Conservation (phyloP, 2,329 filamentous ascomycete genomes). For the Cercospora sp. region DNA sequence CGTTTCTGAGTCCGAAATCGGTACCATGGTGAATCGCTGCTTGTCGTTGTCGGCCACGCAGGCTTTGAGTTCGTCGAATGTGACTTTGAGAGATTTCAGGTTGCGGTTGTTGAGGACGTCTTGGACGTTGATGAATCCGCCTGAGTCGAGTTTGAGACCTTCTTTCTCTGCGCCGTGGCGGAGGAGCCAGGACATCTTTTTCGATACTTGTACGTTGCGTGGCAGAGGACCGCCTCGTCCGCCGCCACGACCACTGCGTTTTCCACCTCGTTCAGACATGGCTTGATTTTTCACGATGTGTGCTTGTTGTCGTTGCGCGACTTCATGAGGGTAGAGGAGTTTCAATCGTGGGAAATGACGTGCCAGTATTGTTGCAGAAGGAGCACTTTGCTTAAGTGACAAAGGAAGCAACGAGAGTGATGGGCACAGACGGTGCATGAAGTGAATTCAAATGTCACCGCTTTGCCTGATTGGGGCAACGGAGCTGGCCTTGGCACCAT, state of each 20-base stretch:
- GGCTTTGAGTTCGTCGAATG: constrained; percentile 68
- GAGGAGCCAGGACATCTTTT: constrained; percentile 51
- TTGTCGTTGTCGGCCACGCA: constrained; percentile 79
- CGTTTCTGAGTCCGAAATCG: constrained; percentile 27
- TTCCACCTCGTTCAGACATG: constrained; percentile 11
- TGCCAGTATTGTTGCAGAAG: not conserved
- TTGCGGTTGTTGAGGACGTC: constrained; percentile 60
- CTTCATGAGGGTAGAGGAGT: not conserved
- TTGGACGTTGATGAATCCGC: constrained; percentile 61
- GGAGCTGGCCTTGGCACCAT: not conserved
- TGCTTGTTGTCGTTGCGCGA: not conserved
- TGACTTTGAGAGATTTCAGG: constrained; percentile 69
- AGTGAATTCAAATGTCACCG: not conserved
- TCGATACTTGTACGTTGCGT: constrained; percentile 37
- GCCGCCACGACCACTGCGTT: constrained; percentile 15
- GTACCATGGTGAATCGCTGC: constrained; percentile 81
- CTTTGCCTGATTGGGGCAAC: not conserved
- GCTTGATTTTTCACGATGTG: not conserved
- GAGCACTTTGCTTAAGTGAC: not conserved
- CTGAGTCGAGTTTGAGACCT: constrained; percentile 57
- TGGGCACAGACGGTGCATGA: not conserved
- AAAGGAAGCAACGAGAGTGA: not conserved
- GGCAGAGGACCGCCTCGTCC: constrained; percentile 23
- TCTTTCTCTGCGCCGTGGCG: constrained; percentile 63
- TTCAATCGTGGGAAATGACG: not conserved